Conservation (phyloP, 1,139 yeast species). For the Hanseniaspora uvarum region DNA sequence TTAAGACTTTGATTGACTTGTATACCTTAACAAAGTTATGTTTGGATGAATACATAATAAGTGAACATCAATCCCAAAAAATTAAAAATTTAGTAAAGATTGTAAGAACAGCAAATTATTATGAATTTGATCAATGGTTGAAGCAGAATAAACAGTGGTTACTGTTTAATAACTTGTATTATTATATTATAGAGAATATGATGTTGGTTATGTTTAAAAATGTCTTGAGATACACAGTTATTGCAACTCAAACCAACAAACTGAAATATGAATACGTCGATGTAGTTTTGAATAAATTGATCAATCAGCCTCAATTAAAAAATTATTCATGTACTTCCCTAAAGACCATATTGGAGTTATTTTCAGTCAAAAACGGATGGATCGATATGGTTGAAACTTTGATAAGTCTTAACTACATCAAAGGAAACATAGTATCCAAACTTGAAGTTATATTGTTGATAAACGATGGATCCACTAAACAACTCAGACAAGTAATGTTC, state of each 20-base stretch:
- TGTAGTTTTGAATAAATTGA: background rate
- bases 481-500: background rate
- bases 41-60: slow-evolving; percentile 8
- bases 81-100: background rate
- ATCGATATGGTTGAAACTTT: slow-evolving; percentile 14
- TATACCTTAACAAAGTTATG: slow-evolving; percentile 4
- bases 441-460: slow-evolving; percentile 1
- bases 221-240: slow-evolving; percentile 4
- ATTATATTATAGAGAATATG: slow-evolving; percentile 9
- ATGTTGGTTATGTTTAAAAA: slow-evolving; percentile 10
- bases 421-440: slow-evolving; percentile 8
- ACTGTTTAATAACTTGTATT: slow-evolving; percentile 2
- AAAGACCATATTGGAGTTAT: background rate
- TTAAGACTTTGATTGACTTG: background rate
- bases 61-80: background rate
- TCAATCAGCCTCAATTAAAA: background rate
- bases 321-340: background rate
- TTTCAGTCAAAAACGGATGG: slow-evolving; percentile 4
- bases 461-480: slow-evolving; percentile 5
- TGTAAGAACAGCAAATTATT: slow-evolving; percentile 5
- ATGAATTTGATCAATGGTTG: slow-evolving; percentile 14
- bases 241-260: background rate
- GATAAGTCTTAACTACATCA: slow-evolving; percentile 6
- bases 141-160: background rate
- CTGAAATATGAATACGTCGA: background rate